Conservation (phyloP, 306 rosid species). For the Fragaria nilgerrensis region DNA sequence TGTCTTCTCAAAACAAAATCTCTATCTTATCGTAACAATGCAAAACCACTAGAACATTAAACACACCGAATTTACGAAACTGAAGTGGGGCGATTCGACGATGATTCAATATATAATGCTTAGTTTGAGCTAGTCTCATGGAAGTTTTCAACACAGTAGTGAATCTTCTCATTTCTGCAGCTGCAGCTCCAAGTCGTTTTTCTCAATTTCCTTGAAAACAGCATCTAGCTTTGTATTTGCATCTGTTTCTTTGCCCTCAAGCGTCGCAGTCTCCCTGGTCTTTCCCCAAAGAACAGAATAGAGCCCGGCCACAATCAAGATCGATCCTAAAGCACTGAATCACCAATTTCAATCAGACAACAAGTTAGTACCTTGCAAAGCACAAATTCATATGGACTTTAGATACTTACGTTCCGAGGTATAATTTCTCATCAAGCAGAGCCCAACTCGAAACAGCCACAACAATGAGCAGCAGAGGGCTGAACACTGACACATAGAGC, state of each 20-base stretch:
- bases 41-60: too few relatives aligned
- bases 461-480: slow-evolving; percentile 58
- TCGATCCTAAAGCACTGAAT: slow-evolving; percentile 55
- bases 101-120: not conserved
- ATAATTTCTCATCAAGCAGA: slow-evolving; percentile 54
- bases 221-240: not conserved
- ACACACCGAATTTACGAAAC: too few relatives aligned
- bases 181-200: slow-evolving; percentile 18
- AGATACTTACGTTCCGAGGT: slow-evolving; percentile 62
- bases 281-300: slow-evolving; percentile 84
- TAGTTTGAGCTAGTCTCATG: not conserved
- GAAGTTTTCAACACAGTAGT: not conserved
- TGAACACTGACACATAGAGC: slow-evolving; percentile 67
- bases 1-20: too few relatives aligned
- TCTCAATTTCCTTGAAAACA: not conserved
- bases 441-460: slow-evolving; percentile 68
- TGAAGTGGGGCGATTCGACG: not conserved
- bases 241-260: not conserved
- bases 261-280: slow-evolving; percentile 39
- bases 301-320: slow-evolving; percentile 59
- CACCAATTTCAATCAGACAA: not conserved
- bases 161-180: not conserved
- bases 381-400: not conserved
- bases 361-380: not conserved
- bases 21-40: too few relatives aligned